Percentiles rank a stretch among this genome's conserved stretches.
Evolutionary conservation across 352 stramenopile species (phyloP).

Genomic region (Globisporangium nagaii): DNA sequence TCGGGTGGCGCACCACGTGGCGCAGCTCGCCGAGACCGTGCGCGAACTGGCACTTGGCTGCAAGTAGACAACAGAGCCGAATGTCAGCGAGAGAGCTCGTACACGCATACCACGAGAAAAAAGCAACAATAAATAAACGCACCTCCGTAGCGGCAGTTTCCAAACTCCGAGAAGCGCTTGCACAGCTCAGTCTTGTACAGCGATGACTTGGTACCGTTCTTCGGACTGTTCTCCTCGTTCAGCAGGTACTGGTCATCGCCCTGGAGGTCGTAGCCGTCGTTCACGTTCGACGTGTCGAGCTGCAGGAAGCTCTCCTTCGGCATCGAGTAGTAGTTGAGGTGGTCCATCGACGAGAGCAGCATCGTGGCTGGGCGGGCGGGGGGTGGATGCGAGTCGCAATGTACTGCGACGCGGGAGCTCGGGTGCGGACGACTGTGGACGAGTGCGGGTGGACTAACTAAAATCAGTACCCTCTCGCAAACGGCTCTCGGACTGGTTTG

Average conservation of each 20-base stretch:
- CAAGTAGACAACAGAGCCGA: not conserved
- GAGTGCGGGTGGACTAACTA: not conserved
- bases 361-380: slow-evolving; percentile 18
- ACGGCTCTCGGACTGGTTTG: not conserved
- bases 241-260: slow-evolving; percentile 55
- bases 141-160: slow-evolving; percentile 84
- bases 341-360: slow-evolving; percentile 79
- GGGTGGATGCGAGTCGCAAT: too few species aligned
- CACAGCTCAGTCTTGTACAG: slow-evolving; percentile 87
- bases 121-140: not conserved
- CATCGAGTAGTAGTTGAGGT: slow-evolving; percentile 81
- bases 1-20: slow-evolving; percentile 82
- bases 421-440: not conserved
- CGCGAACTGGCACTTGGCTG: slow-evolving; percentile 86
- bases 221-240: slow-evolving; percentile 78
- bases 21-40: slow-evolving; percentile 75
- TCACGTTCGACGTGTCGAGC: slow-evolving; percentile 44
- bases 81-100: not conserved
- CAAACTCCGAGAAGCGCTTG: slow-evolving; percentile 84
- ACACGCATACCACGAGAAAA: not conserved
- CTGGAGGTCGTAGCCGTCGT: slow-evolving; percentile 38
- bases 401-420: not conserved
- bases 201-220: slow-evolving; percentile 82
- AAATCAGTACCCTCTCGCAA: slow-evolving; percentile 4
- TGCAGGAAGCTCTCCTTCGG: slow-evolving; percentile 68